Evolutionary conservation across 768 basidiomycete species (phyloP), one percentile per base, ranked within the genome.

Genomic region (Artomyces pyxidatus): DNA sequence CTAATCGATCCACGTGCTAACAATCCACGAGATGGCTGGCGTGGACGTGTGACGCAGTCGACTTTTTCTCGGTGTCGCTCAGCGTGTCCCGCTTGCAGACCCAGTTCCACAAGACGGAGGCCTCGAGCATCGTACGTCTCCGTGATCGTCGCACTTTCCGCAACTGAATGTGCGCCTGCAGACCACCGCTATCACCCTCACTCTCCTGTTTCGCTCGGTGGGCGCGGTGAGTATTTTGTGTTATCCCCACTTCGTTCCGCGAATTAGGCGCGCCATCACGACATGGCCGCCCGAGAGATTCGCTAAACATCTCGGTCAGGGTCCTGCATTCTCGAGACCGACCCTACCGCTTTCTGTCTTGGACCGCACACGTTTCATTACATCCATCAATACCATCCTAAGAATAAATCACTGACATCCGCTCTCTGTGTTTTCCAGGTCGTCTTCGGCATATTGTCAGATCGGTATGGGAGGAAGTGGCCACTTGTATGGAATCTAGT

Each of bases 381-480:
- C n/a, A n/a, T n/a, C n/a, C n/a, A n/a, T n/a, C n/a, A n/a, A n/a
- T n/a, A 14, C n/a, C 38, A 38, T 26, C 48, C 23, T 22, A 37
- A 17, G 35, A 14, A n/a, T 26, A 42, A 3, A 19, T 17, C 27
- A 26, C 22, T 39, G 19, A 37, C 35, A 32, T 27, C 12, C 10
- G 26, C 17, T 37, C 30, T 28, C 22, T 26, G 28, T 27, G n/a
- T 17, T 12, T 16, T 1, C 35, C 29, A 68, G 68, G 48, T 91
- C 42, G 68, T 92, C 56, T 93, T 95, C 56, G 92, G 91, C 40
- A 63, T 92, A 37, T 58, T 85, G n/a, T 87, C 86, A 1, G 94
- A 96, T 63, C 80, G 94, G 3, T 95, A 73, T 63, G 94, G 94
- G 4, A 78, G 94, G 25, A 95, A 94, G 73, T 98, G 92, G 92